phyloP scores from a whole-genome alignment of 208 protist species.

The Trichomonas vaginalis region DNA sequence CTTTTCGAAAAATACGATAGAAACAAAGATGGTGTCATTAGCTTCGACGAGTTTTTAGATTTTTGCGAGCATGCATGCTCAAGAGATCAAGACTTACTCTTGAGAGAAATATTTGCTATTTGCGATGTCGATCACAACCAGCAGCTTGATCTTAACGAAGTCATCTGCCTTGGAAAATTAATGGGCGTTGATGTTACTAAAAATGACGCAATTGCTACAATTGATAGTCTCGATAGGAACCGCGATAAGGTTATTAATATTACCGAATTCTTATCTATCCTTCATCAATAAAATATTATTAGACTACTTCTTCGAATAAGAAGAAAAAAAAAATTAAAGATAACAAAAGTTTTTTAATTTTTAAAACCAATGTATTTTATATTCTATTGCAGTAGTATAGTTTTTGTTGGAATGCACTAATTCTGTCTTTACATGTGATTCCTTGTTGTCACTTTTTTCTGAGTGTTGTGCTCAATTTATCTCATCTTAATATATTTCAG shows the following conservation, averaged over 20 bases:
- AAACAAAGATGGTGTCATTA: neutral
- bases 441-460: too few relatives aligned
- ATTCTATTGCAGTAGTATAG: too few relatives aligned
- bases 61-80: neutral
- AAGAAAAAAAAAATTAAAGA: too few relatives aligned
- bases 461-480: too few relatives aligned
- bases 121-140: neutral
- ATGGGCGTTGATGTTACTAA: neutral
- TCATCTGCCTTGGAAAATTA: neutral
- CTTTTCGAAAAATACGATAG: neutral
- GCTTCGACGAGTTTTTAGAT: neutral
- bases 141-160: neutral
- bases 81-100: neutral
- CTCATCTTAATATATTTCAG: too few relatives aligned
- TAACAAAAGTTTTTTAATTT: too few relatives aligned
- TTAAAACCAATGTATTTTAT: too few relatives aligned
- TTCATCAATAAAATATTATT: neutral
- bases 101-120: neutral
- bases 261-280: neutral
- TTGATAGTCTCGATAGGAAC: neutral
- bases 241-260: neutral
- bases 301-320: too few relatives aligned
- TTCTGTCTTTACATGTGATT: too few relatives aligned
- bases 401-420: too few relatives aligned
- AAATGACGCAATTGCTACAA: neutral